Evolutionary conservation across 2,329 filamentous ascomycete species (phyloP).

Genomic region (Colletotrichum sp.): DNA sequence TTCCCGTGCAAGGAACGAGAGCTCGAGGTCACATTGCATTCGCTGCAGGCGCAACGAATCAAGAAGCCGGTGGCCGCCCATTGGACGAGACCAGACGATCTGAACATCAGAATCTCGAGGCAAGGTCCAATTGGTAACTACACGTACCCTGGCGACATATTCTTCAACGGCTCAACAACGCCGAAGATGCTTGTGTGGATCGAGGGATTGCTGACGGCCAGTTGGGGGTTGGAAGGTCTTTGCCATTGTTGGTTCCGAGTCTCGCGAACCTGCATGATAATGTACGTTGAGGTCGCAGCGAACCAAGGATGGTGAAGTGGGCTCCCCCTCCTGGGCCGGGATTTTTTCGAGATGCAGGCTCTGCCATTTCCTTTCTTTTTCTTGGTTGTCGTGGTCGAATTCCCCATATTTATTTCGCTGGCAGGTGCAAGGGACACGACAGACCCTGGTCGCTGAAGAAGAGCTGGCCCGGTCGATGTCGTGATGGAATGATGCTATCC

Average conservation of each 20-base stretch:
- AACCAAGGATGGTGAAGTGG: background rate
- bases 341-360: constrained; percentile 15
- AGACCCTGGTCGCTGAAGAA: constrained; percentile 16
- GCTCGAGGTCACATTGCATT: background rate
- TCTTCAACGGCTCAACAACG: constrained; percentile 18
- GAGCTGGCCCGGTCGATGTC: constrained; percentile 18
- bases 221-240: constrained; percentile 2
- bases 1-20: background rate
- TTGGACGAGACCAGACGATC: constrained; percentile 1
- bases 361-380: background rate
- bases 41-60: background rate
- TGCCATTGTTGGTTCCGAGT: constrained; percentile 16
- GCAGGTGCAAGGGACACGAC: background rate
- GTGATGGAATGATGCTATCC: constrained; percentile 14
- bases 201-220: constrained; percentile 10
- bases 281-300: constrained; percentile 7
- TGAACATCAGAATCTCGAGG: background rate
- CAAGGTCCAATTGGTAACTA: background rate
- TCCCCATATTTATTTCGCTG: background rate
- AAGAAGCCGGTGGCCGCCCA: background rate
- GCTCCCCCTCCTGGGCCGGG: constrained; percentile 1
- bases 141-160: constrained; percentile 10
- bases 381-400: background rate
- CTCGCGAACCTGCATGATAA: constrained; percentile 15
- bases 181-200: constrained; percentile 17